Conservation (phyloP, 139 green algal species). For the Volvox africanus region DNA sequence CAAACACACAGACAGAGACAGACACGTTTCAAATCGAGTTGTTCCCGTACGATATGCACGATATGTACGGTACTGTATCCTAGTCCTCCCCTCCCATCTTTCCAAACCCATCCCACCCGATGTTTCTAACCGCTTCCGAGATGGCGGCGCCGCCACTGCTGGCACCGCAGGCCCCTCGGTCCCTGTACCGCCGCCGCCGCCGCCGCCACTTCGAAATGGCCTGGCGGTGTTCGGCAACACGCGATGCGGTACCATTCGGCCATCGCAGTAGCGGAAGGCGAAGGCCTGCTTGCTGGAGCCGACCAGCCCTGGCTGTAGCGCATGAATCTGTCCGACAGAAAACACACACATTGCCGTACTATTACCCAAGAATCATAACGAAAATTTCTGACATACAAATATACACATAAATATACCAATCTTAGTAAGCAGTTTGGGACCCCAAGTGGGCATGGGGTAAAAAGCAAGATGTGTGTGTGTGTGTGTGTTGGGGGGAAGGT, state of each 20-base stretch:
- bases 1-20: no score
- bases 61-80: neutral
- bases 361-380: no score
- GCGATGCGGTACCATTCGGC: slow-evolving; percentile 67
- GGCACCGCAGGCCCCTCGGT: neutral
- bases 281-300: slow-evolving; percentile 83
- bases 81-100: no score
- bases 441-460: no score
- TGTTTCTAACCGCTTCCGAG: slow-evolving; percentile 31
- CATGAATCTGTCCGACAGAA: slow-evolving; percentile 81
- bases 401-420: no score
- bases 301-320: slow-evolving; percentile 84
- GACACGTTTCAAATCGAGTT: no score
- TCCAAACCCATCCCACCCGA: slow-evolving; percentile 21
- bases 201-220: neutral
- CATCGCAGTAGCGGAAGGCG: slow-evolving; percentile 75
- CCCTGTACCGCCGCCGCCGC: no score
- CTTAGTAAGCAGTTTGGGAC: no score
- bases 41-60: neutral
- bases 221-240: neutral
- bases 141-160: neutral
- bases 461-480: no score
- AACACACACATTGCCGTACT: no score
- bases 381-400: no score
- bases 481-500: neutral